Conservation (phyloP, 768 basidiomycete genomes). For the Russula emetica region DNA sequence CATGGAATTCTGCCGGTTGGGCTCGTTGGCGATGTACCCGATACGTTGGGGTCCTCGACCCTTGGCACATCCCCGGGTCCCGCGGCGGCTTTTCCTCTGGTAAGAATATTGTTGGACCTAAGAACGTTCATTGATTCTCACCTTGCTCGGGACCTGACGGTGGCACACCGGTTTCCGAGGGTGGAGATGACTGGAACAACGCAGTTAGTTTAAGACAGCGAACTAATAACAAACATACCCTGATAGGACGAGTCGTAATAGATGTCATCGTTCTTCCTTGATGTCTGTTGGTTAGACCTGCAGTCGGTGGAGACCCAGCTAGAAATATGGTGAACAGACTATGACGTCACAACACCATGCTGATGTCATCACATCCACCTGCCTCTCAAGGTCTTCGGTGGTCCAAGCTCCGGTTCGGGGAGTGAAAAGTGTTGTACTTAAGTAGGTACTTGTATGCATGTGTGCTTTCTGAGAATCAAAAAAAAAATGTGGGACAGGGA, state of each 20-base stretch:
- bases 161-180: not conserved
- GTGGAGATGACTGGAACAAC: not conserved
- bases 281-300: no score
- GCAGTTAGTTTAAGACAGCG: not conserved
- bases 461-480: no score
- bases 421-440: no score
- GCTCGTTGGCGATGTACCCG: conserved; percentile 27
- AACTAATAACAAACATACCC: not conserved
- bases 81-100: conserved; percentile 28
- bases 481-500: no score
- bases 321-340: not conserved
- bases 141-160: conserved; percentile 39
- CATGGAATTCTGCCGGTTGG: conserved; percentile 42
- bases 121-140: not conserved
- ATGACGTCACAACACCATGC: conserved; percentile 1
- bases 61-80: conserved; percentile 37
- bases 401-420: no score
- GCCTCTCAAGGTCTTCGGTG: no score
- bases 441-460: no score
- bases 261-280: not conserved
- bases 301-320: not conserved
- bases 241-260: not conserved
- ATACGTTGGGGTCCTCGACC: conserved; percentile 29
- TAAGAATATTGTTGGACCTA: not conserved
- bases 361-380: not conserved